Percentiles rank a stretch among this genome's conserved stretches.
Conservation (phyloP, 1,284 basidiomycete species). For the Malassezia pachydermatis region DNA sequence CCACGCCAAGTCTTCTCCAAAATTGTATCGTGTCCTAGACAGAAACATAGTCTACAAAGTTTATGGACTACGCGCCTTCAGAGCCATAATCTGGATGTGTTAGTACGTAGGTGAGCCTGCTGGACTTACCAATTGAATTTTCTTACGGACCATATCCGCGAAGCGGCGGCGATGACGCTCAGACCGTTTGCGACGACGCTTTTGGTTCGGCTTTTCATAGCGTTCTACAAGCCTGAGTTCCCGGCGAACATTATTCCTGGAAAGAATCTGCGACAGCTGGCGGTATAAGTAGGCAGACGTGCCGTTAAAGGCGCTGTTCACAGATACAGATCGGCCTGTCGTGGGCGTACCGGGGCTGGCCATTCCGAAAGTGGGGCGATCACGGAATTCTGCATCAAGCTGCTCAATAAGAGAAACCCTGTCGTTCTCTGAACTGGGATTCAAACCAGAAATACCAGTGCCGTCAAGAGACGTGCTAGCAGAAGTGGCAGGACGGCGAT, state of each 20-base stretch:
- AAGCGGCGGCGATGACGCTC: slow-evolving; percentile 44
- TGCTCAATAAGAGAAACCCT: slow-evolving; percentile 8
- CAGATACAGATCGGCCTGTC: slow-evolving; percentile 13
- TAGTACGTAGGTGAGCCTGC: neutral
- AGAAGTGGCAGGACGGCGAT: neutral
- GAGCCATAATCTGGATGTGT: slow-evolving; percentile 32
- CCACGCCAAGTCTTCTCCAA: too few species aligned
- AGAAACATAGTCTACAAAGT: neutral
- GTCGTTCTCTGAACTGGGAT: neutral
- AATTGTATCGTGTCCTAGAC: too few species aligned
- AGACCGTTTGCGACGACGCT: slow-evolving; percentile 37
- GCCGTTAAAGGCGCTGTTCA: neutral
- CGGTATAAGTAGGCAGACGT: slow-evolving; percentile 13
- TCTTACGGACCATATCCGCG: slow-evolving; percentile 42
- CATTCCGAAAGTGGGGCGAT: slow-evolving; percentile 8
- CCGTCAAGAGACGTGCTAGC: neutral
- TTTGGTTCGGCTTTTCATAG: slow-evolving; percentile 46
- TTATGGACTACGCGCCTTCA: slow-evolving; percentile 39
- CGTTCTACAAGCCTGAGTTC: slow-evolving; percentile 38
- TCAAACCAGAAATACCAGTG: neutral
- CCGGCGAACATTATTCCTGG: slow-evolving; percentile 34
- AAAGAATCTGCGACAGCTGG: slow-evolving; percentile 9
- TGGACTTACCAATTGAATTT: slow-evolving; percentile 42
- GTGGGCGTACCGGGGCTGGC: slow-evolving; percentile 9
- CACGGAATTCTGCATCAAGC: slow-evolving; percentile 16